Conservation (phyloP, 176 grass and related monocot genomes). For the sorghum (Sorghum bicolor) region DNA sequence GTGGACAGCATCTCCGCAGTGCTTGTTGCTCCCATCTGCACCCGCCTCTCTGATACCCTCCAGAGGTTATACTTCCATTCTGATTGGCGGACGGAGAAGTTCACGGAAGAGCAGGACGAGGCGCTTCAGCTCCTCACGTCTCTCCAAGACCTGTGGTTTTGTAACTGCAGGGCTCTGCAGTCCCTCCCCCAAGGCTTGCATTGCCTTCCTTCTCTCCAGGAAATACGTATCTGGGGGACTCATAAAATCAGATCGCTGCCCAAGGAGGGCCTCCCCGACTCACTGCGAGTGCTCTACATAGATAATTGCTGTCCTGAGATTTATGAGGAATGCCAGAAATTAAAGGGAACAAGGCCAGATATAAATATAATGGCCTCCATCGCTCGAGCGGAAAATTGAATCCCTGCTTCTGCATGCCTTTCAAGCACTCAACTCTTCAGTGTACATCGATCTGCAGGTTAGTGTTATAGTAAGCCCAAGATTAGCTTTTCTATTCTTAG, state of each 20-base stretch:
- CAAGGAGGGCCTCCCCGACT: not conserved
- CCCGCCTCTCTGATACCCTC: not conserved
- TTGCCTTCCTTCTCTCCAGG: not conserved
- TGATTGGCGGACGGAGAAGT: not conserved
- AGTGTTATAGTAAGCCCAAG: too few species aligned
- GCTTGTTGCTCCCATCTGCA: not conserved
- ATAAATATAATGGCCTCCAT: not conserved
- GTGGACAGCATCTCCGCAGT: not conserved
- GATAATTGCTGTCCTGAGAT: fast-evolving
- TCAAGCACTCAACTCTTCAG: too few species aligned
- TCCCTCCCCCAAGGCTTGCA: not conserved
- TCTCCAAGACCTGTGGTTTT: not conserved
- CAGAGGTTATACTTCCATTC: fast-evolving
- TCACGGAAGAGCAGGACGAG: not conserved
- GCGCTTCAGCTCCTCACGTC: not conserved
- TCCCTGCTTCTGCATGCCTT: too few species aligned
- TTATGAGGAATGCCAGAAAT: not conserved
- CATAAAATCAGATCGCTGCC: not conserved
- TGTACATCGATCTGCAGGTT: too few species aligned
- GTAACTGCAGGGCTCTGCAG: not conserved
- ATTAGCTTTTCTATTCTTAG: too few species aligned
- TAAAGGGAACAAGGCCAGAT: not conserved
- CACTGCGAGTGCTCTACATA: not conserved
- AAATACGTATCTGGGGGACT: fast-evolving
- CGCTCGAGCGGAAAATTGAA: too few species aligned